Conservation (phyloP, 768 basidiomycete species). For the Mycena olivaceomarginata region DNA sequence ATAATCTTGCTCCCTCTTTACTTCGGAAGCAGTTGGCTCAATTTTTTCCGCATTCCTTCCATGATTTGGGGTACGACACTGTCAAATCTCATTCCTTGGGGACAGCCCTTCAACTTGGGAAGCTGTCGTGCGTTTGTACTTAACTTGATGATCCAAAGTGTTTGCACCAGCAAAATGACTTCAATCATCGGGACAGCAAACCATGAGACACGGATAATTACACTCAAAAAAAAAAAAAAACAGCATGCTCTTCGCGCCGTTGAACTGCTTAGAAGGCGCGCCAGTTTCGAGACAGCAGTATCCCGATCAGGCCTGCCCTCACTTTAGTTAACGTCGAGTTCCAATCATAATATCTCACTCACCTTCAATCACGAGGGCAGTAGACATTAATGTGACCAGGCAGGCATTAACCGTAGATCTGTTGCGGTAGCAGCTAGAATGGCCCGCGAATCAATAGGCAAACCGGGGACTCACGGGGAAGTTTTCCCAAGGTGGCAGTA, state of each 20-base stretch:
- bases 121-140: too few relatives aligned
- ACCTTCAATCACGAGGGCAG: constrained; percentile 14
- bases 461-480: constrained; percentile 1
- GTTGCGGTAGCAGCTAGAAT: background rate
- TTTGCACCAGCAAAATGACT: background rate
- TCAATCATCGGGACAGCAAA: constrained; percentile 7
- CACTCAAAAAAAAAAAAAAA: constrained; percentile 30
- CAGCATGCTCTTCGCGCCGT: constrained; percentile 24
- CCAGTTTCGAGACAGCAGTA: constrained; percentile 30
- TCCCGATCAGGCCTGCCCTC: constrained; percentile 7
- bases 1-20: too few relatives aligned
- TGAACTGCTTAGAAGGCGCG: constrained; percentile 32
- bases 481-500: constrained; percentile 15
- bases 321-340: background rate
- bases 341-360: background rate
- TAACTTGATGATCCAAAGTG: too few relatives aligned
- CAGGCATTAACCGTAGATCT: constrained; percentile 20
- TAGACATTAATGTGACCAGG: constrained; percentile 13
- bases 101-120: too few relatives aligned
- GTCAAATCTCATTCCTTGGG: too few relatives aligned
- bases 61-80: too few relatives aligned
- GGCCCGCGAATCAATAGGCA: too few relatives aligned
- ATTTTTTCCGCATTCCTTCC: too few relatives aligned
- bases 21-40: too few relatives aligned
- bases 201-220: constrained; percentile 20